These are phyloP conservation scores for Xerophyta viscosa DNA, from an alignment of 106 monocot species.

Conservation along the genomic window DNA sequence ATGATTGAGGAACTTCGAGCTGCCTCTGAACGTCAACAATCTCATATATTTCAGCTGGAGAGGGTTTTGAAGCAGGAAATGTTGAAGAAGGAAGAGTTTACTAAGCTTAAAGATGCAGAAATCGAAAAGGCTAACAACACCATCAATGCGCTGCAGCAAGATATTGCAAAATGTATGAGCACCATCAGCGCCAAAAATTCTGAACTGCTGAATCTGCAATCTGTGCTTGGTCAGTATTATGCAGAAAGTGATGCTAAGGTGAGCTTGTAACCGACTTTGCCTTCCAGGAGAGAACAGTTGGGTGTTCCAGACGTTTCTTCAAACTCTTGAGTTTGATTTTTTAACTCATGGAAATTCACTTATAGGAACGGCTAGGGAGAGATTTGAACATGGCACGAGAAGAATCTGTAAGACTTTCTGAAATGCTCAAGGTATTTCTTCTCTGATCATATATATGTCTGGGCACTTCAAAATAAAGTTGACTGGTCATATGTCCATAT, in stretches of 20 bases:
- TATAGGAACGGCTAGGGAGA: constrained; percentile 76
- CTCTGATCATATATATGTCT: neutral
- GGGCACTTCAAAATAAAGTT: too few species aligned
- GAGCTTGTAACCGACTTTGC: neutral
- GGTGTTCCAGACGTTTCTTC: too few species aligned
- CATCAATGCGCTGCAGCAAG: constrained; percentile 48
- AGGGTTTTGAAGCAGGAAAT: constrained; percentile 59
- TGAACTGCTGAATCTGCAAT: constrained; percentile 88
- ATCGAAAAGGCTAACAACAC: constrained; percentile 57
- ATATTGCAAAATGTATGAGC: constrained; percentile 44
- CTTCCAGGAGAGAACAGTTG: too few species aligned
- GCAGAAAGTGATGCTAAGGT: constrained; percentile 98
- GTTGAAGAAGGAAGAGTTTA: constrained; percentile 43
- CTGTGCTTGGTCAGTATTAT: constrained; percentile 94
- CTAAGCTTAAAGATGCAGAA: constrained; percentile 36
- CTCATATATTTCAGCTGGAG: constrained; percentile 68
- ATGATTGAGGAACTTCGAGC: constrained; percentile 70
- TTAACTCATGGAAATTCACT: neutral
- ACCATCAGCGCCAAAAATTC: constrained; percentile 63
- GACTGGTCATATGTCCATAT: too few species aligned
- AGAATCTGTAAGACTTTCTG: constrained; percentile 55
- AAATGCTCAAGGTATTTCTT: constrained; percentile 56
- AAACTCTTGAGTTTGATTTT: too few species aligned
- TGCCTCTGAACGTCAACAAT: constrained; percentile 48
- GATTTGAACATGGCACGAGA: constrained; percentile 57